These are phyloP conservation scores for Dorcoceras hygrometricum DNA, from an alignment of 257 asterid species.

Conservation along the genomic window DNA sequence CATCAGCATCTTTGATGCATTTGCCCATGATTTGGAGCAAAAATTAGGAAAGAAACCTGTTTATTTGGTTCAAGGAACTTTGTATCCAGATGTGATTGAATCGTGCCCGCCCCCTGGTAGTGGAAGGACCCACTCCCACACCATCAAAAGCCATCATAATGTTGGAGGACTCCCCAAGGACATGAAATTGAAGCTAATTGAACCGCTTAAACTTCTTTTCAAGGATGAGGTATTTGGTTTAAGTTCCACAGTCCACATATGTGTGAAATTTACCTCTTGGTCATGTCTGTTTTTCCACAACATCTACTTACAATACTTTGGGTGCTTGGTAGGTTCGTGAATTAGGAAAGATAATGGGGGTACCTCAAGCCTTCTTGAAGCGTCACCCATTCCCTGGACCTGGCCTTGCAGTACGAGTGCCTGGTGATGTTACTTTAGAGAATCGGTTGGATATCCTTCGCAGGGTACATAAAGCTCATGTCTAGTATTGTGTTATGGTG, in stretches of 20 bases:
- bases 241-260: neutral
- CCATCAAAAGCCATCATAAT: slow-evolving; percentile 95
- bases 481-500: neutral
- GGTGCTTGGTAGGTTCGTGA: slow-evolving; percentile 68
- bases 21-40: slow-evolving; percentile 67
- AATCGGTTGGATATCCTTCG: slow-evolving; percentile 79
- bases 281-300: neutral
- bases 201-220: slow-evolving; percentile 91
- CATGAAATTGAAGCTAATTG: slow-evolving; percentile 94
- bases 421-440: slow-evolving; percentile 87
- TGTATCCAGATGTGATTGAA: slow-evolving; percentile 96
- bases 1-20: slow-evolving; percentile 73
- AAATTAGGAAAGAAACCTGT: slow-evolving; percentile 66
- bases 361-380: slow-evolving; percentile 63
- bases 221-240: slow-evolving; percentile 79
- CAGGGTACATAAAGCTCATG: slow-evolving; percentile 41
- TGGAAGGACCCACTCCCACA: slow-evolving; percentile 94
- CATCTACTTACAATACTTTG: slow-evolving; percentile 6
- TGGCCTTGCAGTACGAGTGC: slow-evolving; percentile 86
- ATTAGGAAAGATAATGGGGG: slow-evolving; percentile 74
- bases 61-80: slow-evolving; percentile 92
- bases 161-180: slow-evolving; percentile 98
- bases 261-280: neutral
- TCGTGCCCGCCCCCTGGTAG: slow-evolving; percentile 99
- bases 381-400: slow-evolving; percentile 99